phyloP scores from a whole-genome alignment of 257 asterid genomes.

The Nyctanthes arbortristis region DNA sequence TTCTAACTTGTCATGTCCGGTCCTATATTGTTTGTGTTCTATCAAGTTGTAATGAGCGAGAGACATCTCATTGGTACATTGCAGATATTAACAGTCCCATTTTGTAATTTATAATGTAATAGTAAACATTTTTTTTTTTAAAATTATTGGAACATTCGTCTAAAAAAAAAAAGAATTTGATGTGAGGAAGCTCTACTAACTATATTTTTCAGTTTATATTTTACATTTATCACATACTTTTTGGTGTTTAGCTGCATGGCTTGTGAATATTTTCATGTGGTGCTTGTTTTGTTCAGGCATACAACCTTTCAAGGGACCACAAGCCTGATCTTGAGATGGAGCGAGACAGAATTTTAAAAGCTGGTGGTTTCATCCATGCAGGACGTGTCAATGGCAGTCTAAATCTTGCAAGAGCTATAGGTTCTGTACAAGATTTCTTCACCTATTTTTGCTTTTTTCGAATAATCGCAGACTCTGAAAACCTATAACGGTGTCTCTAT shows the following conservation, averaged over 20 bases:
- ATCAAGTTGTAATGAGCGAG: too few relatives aligned
- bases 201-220: too few relatives aligned
- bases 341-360: conserved; percentile 84
- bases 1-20: too few relatives aligned
- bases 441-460: background rate
- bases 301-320: conserved; percentile 93
- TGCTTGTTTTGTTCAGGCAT: conserved; percentile 55
- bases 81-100: too few relatives aligned
- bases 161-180: too few relatives aligned
- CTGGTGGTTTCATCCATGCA: conserved; percentile 94
- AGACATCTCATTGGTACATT: too few relatives aligned
- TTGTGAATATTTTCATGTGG: background rate
- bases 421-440: conserved; percentile 29
- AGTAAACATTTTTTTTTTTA: too few relatives aligned
- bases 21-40: too few relatives aligned
- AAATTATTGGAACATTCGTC: too few relatives aligned
- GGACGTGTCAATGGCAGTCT: conserved; percentile 95
- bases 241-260: background rate
- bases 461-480: background rate
- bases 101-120: too few relatives aligned
- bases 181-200: too few relatives aligned
- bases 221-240: too few relatives aligned
- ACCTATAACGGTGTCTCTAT: background rate
- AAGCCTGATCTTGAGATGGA: conserved; percentile 93
- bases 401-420: conserved; percentile 95